Evolutionary conservation across 176 grass and related monocot genomes (phyloP).

Genomic region (Alloteropsis semialata): DNA sequence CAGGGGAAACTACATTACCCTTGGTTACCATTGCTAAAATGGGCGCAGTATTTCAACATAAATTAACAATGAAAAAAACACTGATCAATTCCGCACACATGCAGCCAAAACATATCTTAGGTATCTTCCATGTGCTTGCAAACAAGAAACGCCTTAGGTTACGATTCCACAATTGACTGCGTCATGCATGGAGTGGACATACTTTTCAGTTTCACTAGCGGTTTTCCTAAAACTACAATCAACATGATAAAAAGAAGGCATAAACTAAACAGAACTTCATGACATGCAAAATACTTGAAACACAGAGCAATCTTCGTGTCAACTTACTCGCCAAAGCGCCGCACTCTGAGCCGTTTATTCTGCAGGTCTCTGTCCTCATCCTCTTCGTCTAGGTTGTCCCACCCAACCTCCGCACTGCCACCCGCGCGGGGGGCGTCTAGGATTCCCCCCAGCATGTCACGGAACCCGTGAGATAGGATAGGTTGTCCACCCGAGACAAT

Average conservation of each 20-base stretch:
- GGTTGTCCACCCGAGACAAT: background rate
- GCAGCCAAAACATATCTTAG: background rate
- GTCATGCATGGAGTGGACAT: background rate
- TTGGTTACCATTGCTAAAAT: background rate
- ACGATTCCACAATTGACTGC: background rate
- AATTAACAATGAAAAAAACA: background rate
- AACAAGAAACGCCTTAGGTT: background rate
- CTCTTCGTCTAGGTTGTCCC: conserved; percentile 17
- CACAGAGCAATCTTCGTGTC: background rate
- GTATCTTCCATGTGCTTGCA: background rate
- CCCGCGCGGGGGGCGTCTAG: background rate
- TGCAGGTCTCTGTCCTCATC: conserved; percentile 53
- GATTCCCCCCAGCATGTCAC: conserved; percentile 16
- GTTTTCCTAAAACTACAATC: background rate
- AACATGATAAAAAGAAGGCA: background rate
- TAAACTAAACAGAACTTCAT: conserved; percentile 3
- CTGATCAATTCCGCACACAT: background rate
- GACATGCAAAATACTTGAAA: conserved; percentile 19
- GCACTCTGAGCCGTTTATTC: conserved; percentile 84
- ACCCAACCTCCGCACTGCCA: background rate
- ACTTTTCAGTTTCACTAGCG: background rate
- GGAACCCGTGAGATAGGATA: background rate
- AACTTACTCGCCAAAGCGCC: conserved; percentile 70
- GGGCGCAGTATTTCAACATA: background rate
- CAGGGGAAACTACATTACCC: background rate